Conservation (phyloP, 2,329 filamentous ascomycete species). For the Aspergillus candidus region DNA sequence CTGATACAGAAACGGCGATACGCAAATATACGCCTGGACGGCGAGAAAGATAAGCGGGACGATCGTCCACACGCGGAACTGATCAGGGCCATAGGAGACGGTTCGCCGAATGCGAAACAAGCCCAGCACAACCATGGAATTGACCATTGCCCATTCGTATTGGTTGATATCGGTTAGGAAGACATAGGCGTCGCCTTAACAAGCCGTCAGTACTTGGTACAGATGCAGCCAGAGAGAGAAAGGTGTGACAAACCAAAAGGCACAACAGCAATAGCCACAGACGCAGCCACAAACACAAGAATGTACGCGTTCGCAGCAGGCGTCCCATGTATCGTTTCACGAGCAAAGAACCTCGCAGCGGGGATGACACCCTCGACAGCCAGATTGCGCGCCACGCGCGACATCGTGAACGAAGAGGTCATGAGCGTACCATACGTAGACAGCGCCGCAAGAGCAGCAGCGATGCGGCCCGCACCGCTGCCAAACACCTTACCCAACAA, state of each 20-base stretch:
- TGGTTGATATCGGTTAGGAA: constrained; percentile 29
- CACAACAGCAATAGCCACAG: constrained; percentile 59
- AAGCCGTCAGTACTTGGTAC: background rate
- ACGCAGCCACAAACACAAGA: constrained; percentile 46
- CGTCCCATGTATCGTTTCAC: constrained; percentile 58
- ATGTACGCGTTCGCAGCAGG: constrained; percentile 56
- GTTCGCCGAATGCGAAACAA: constrained; percentile 37
- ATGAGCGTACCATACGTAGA: constrained; percentile 64
- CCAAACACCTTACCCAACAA: constrained; percentile 43
- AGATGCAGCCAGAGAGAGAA: too few species aligned
- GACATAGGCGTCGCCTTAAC: constrained; percentile 30
- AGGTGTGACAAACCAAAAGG: constrained; percentile 40
- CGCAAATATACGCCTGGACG: constrained; percentile 56
- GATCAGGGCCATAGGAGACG: constrained; percentile 38
- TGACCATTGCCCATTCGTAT: constrained; percentile 28
- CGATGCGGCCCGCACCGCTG: constrained; percentile 47
- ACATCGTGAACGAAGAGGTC: constrained; percentile 63
- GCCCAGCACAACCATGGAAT: constrained; percentile 25
- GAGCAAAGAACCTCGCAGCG: constrained; percentile 57
- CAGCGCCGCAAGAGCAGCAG: constrained; percentile 50
- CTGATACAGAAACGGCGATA: constrained; percentile 51
- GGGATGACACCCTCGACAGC: constrained; percentile 62
- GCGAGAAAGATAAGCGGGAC: constrained; percentile 50
- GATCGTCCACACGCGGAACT: constrained; percentile 35
- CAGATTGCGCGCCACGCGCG: constrained; percentile 59